These are phyloP conservation scores for Trametes cubensis DNA, from an alignment of 768 basidiomycete species.

Conservation along the genomic window DNA sequence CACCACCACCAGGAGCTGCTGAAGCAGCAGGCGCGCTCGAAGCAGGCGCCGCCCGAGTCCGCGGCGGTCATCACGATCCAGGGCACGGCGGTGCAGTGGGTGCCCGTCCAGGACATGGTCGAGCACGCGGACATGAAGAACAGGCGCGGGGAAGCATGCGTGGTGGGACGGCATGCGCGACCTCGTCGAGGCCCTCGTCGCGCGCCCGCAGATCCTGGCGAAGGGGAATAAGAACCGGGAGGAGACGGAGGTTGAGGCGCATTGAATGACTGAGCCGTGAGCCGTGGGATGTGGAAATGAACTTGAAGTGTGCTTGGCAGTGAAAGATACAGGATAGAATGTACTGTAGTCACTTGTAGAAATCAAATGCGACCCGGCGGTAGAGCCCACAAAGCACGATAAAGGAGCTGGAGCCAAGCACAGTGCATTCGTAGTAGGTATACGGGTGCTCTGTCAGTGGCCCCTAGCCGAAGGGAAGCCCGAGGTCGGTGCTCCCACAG, in stretches of 20 bases:
- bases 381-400: no score
- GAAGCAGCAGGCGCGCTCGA: constrained; percentile 52
- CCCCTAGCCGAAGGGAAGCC: no score
- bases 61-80: constrained; percentile 94
- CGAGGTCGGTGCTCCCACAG: no score
- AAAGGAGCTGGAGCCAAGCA: no score
- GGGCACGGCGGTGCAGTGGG: constrained; percentile 77
- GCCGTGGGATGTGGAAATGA: no score
- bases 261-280: not conserved
- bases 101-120: constrained; percentile 82
- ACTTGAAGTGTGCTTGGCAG: not conserved
- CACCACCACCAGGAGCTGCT: constrained; percentile 64
- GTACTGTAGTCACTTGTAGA: constrained; percentile 7
- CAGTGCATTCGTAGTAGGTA: no score
- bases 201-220: constrained; percentile 55
- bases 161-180: constrained; percentile 80
- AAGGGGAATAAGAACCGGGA: constrained; percentile 18
- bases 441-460: no score
- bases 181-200: constrained; percentile 75
- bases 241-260: not conserved
- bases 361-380: no score
- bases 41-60: constrained; percentile 60
- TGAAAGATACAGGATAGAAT: constrained; percentile 1
- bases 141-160: constrained; percentile 69
- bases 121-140: constrained; percentile 89